Evolutionary conservation across 176 grass and related monocot genomes (phyloP).

Genomic region (Chloris gayana): DNA sequence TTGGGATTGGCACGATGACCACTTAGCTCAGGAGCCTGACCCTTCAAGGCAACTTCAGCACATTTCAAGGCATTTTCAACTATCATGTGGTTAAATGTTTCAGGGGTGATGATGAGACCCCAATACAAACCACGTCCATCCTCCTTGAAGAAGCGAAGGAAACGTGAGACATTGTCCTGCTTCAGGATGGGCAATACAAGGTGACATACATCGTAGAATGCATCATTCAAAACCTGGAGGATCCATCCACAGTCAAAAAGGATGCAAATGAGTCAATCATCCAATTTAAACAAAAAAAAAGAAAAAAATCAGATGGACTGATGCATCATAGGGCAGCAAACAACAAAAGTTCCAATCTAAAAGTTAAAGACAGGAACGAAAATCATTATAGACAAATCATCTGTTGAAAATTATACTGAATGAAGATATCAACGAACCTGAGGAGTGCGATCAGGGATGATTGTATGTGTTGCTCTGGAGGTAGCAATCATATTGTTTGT

Average conservation of each 20-base stretch:
- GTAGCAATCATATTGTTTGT: too few relatives aligned
- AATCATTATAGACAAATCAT: too few relatives aligned
- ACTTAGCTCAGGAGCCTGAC: constrained; percentile 16
- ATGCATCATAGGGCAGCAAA: background rate
- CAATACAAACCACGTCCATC: background rate
- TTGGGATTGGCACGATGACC: constrained; percentile 26
- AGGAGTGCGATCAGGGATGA: too few relatives aligned
- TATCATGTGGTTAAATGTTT: background rate
- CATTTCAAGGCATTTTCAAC: constrained; percentile 12
- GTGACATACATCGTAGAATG: background rate
- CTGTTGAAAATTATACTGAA: too few relatives aligned
- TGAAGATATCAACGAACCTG: too few relatives aligned
- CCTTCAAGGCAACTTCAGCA: constrained; percentile 28
- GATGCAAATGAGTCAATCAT: background rate
- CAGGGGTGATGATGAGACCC: constrained; percentile 11
- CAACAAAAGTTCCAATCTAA: background rate
- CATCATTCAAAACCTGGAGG: background rate
- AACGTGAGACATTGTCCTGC: background rate
- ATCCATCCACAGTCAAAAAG: background rate
- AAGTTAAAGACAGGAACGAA: too few relatives aligned
- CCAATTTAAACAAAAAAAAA: background rate
- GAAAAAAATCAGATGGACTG: too few relatives aligned
- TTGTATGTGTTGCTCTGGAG: too few relatives aligned
- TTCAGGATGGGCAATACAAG: background rate
- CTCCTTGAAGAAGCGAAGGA: background rate